Evolutionary conservation across 371 early-diverging fungal genomes (phyloP), one percentile per base, ranked within the genome.

Genomic region (Amoeboradix gromovi): DNA sequence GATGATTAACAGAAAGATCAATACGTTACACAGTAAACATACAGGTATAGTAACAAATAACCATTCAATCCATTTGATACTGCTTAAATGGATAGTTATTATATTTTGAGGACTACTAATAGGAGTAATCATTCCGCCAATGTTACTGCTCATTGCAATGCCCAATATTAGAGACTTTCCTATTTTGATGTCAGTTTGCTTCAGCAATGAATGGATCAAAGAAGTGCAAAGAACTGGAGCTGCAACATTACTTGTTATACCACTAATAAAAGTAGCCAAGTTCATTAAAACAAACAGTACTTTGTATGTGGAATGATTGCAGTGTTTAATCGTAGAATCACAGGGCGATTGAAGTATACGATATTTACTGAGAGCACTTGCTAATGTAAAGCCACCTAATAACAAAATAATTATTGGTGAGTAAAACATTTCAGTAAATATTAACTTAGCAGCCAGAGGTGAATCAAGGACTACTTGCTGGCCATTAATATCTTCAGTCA

Each of bases 171-270:
- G 79, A 69, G 88, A 86, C 29, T 84, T 85, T 5, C 85, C 91
- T 70, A 92, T 91, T 0, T 85, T 78, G 65, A 76, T 79, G 1
- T 86, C 86, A 0, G 87, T 76, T 48, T 84, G 85, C 31, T 87
- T 82, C 66, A 89, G 75, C 67, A 89, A 86, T 2, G 89, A 27
- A 66, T 73, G 76, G 68, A 93, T 87, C 71, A 95, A 76, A 30
- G 91, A 90, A 73, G 93, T 92, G 77, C 96, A 95, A 29, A 95
- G 80, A 12, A 94, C 93, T 17, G 96, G 96, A 0, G 96, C 92
- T 1, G 96, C 96, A 1, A 95, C 96, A 73, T 95, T 95, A 68
- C 85, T 85, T 73, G 94, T 93, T 92, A 91, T 92, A 93, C 93
- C 93, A 78, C 88, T 88, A 1, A 89, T 86, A 73, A 95, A 80